These are phyloP conservation scores for Tylopilus subfusipes DNA, from an alignment of 768 basidiomycete species.

Conservation along the genomic window DNA sequence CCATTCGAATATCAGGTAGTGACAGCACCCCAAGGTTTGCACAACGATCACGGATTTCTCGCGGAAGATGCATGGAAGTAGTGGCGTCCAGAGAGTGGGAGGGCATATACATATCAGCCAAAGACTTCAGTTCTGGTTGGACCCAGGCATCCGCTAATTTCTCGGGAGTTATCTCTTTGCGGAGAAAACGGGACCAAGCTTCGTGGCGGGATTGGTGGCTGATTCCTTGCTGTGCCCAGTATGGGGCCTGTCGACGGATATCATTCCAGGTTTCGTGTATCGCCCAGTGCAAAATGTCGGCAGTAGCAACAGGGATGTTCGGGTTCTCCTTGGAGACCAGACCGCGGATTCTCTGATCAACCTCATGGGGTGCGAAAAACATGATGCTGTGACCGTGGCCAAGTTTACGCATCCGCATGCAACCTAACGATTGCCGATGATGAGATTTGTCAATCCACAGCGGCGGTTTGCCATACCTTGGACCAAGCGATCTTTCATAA, in stretches of 20 bases:
- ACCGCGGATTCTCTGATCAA: background rate
- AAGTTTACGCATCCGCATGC: background rate
- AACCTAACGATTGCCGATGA: background rate
- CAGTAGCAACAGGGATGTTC: background rate
- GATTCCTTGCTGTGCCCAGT: background rate
- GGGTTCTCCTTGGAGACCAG: background rate
- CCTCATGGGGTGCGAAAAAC: background rate
- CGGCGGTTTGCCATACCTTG: background rate
- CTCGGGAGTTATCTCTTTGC: background rate
- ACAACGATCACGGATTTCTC: background rate
- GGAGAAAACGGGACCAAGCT: background rate
- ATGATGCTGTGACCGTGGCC: background rate
- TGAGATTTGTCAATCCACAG: background rate
- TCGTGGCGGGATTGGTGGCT: background rate
- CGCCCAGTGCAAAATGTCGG: background rate
- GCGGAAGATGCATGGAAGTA: background rate
- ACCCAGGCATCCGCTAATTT: background rate
- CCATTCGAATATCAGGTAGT: background rate
- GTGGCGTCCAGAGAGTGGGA: background rate
- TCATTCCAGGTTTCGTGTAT: background rate
- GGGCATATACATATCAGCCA: background rate
- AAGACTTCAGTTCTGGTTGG: background rate
- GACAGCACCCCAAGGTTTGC: background rate
- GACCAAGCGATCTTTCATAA: background rate
- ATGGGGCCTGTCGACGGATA: background rate